Base-by-base conservation (phyloP, 208 protist genomes). In the Crithidia fasciculata region DNA sequence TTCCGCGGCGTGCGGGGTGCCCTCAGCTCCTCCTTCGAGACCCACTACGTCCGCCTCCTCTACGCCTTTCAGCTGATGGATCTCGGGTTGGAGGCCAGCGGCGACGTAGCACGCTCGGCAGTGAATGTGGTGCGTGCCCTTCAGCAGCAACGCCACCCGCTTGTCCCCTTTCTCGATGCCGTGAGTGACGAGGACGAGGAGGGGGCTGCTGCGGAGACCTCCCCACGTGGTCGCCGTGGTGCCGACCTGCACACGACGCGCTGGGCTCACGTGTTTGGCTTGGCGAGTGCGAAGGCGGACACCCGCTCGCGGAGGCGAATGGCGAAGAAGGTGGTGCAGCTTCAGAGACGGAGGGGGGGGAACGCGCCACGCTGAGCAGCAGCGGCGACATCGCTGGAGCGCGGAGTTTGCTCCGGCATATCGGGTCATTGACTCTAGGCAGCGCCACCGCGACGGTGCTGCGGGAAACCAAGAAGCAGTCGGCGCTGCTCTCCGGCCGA, bases 1-100 rank as follows among this genome's bases (percentile, higher is more conserved):
- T 80, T 94, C 50, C 89, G 93, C 9, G 93, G 93, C 50, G 84
- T 97, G 71, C 89, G 86, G 47, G 93, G 93, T 36, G 78, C 90
- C 9, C 71, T 97, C 10, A 94, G 76, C 82, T 88, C 93, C 39
- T 86, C 79, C n/a, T 89, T 94, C 74, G 93, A 95, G 70, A 76
- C 72, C 58, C 81, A 83, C 63, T 91, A 93, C 73, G 78, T 82
- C 41, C 57, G 75, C 9, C 62, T 94, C 44, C 64, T 94, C 9
- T 55, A 90, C 44, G 49, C 60, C 37, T 92, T 93, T 50, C 72
- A 71, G 8, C 59, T 92, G 28, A 61, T 88, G 45, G 44, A 72
- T 16, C 28, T 47, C 12, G 28, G 56, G n/a, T 41, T 28, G 9
- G 50, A 3, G 18, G 41, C 15, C 18, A 19, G 10, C 28, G 72